Percentiles rank a stretch among this genome's conserved stretches.
These are phyloP conservation scores for Trypanosomatidae sp. DNA, from an alignment of 208 protist species.

Conservation along the genomic window DNA sequence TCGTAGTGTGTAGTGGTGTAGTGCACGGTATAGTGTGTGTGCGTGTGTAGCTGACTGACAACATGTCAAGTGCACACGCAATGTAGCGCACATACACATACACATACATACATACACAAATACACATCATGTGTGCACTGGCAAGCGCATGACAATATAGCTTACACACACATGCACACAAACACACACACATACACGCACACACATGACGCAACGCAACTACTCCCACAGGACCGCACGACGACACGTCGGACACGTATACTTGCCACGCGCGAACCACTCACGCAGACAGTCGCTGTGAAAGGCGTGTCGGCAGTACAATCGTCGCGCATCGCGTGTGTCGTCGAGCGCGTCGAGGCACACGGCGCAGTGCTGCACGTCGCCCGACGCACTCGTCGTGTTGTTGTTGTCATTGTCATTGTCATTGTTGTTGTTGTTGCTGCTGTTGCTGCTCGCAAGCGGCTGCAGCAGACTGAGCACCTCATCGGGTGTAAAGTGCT, in stretches of 20 bases:
- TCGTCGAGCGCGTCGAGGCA: neutral
- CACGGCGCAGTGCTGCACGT: too few species aligned
- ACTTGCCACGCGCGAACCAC: conserved; percentile 12
- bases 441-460: too few species aligned
- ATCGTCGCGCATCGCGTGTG: conserved; percentile 3
- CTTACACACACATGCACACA: neutral
- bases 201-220: neutral
- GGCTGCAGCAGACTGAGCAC: too few species aligned
- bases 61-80: neutral
- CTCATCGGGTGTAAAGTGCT: too few species aligned
- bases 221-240: conserved; percentile 3
- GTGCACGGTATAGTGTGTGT: too few species aligned
- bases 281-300: conserved; percentile 11
- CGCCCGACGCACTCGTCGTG: too few species aligned
- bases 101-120: neutral
- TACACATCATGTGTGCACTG: too few species aligned
- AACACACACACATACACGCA: neutral
- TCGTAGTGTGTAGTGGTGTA: too few species aligned
- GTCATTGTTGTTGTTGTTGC: too few species aligned
- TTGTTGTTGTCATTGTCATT: too few species aligned
- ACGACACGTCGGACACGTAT: conserved; percentile 19
- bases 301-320: conserved; percentile 17
- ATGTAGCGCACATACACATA: neutral
- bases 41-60: too few species aligned
- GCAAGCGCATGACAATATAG: too few species aligned